These are phyloP conservation scores for Aspergillus sp. DNA, from an alignment of 2,329 filamentous ascomycete species.

Conservation along the genomic window DNA sequence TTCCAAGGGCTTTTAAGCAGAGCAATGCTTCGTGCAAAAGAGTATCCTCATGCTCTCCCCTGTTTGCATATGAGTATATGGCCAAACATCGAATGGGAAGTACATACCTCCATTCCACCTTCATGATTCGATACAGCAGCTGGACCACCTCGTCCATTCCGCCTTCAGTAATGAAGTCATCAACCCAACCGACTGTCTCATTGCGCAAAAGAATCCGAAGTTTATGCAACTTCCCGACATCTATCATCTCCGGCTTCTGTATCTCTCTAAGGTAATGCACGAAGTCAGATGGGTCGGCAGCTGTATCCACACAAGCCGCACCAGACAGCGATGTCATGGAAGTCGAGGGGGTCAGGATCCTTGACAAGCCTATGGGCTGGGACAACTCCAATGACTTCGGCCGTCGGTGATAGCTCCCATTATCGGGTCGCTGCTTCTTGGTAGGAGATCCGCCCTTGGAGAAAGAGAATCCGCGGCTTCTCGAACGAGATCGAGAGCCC, in stretches of 20 bases:
- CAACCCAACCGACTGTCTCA: slow-evolving; percentile 92
- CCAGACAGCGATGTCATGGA: slow-evolving; percentile 47
- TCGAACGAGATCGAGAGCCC: slow-evolving; percentile 41
- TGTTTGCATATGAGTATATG: slow-evolving; percentile 30
- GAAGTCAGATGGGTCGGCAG: slow-evolving; percentile 71
- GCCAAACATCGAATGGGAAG: not conserved
- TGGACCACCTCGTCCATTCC: slow-evolving; percentile 88
- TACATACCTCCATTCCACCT: slow-evolving; percentile 83
- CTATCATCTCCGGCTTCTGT: slow-evolving; percentile 70
- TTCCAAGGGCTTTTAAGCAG: slow-evolving; percentile 89
- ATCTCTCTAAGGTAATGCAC: slow-evolving; percentile 75
- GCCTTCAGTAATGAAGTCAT: slow-evolving; percentile 77
- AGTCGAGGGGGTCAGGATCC: slow-evolving; percentile 45
- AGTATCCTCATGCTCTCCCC: slow-evolving; percentile 91
- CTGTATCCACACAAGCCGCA: slow-evolving; percentile 61
- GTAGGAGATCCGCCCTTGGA: slow-evolving; percentile 59
- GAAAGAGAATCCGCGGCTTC: slow-evolving; percentile 72
- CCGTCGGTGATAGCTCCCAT: slow-evolving; percentile 55
- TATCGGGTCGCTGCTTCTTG: slow-evolving; percentile 65
- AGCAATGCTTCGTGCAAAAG: slow-evolving; percentile 85
- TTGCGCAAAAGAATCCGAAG: slow-evolving; percentile 80
- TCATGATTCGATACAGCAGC: slow-evolving; percentile 82
- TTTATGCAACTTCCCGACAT: slow-evolving; percentile 94
- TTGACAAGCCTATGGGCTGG: slow-evolving; percentile 49
- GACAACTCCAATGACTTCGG: slow-evolving; percentile 65